Base-by-base conservation (phyloP, 495 filamentous ascomycete genomes). In the Aspergillus ellipticus region DNA sequence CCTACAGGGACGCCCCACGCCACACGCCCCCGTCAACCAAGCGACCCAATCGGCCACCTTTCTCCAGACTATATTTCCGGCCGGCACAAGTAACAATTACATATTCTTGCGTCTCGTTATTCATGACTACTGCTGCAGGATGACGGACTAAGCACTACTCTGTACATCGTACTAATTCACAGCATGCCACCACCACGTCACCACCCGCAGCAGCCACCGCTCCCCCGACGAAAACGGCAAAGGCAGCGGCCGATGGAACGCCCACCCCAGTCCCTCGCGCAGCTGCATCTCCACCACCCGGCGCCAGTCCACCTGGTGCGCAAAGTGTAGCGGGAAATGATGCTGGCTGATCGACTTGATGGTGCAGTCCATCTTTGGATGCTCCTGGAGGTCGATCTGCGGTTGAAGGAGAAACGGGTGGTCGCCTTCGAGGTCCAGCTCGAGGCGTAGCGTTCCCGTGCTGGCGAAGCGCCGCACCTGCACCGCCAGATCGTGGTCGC, bases 281-380 rank as follows among this genome's bases (percentile, higher is more conserved):
- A 60, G 52, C 35, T 60, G 58, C 53, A 42, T 53, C 19, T 56
- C 54, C 45, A 60, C 58, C 19, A 56, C 49, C 28, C 42, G 49
- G 4, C 53, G 53, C 58, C 58, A 60, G 50, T 60, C 58, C 29
- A 60, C 45, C 8, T 56, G 53, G 29, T 60, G 58, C 11, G 58
- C 49, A 49, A 60, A 56, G 22, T 60, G 58, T 16, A 60, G 53
- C 2, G 58, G 53, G 22, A 60, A 60, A 33, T 60, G 58, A 31
- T 56, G 58, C 19, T 56, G 58, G 43, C 58, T 60, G 49, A 60
- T 50, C 10, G 53, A 43, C 19, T 37, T 29, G 43, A 56, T 53
- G 0, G 58, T 60, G 26, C 58, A 60, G 33, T 60, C 58, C 46
- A 60, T 60, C 19, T 54, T 43, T 8, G 58, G 58, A 3, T 56